Base-by-base conservation (phyloP, 1,284 basidiomycete genomes). In the Cryptococcus sp. region DNA sequence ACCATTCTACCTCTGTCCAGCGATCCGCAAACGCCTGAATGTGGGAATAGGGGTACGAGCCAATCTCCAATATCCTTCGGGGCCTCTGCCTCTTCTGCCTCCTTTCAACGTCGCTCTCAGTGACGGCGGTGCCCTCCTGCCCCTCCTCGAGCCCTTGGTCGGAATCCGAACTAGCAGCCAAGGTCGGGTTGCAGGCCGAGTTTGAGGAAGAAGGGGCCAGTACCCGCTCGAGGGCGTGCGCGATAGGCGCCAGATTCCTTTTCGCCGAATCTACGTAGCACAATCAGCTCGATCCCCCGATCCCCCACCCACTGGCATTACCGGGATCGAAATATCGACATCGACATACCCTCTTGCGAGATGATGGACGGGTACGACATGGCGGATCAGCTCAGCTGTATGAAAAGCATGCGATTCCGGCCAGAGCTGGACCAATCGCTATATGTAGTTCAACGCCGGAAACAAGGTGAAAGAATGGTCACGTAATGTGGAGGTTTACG, bases 11-110 rank as follows among this genome's bases (percentile, higher is more conserved):
- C 1, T 63, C 58, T 3, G 54, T 50, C 64, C 66, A 75, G 23
- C 19, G 27, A 3, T 46, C 19, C 0, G 68, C 67, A 39, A 68
- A 72, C 3, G 58, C 52, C 17, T 53, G 55, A 38, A 75, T 67
- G 27, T 75, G 73, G 27, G 62, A 62, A 51, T 71, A 73, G 2
- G 66, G 66, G 16, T 57, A 69, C 17, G 64, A 67, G 3, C 64
- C 73, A 17, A 75, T 61, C 57, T 75, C 73, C 20, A 75, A 58
- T 10, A 73, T 8, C 13, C 30, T 35, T n/a, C n/a, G n/a, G n/a
- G n/a, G n/a, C n/a, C n/a, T n/a, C n/a, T n/a, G n/a, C 13, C 30
- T 35, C 30, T 35, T 35, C 30, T 8, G 3, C 25, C 6, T 25
- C 25, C 25, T 3, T 6, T 25, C 6, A 6, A 6, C 6, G 25